Percentiles rank a stretch among this genome's conserved stretches.
phyloP scores from a whole-genome alignment of 495 filamentous ascomycete species.

The Penicillium lividum region DNA sequence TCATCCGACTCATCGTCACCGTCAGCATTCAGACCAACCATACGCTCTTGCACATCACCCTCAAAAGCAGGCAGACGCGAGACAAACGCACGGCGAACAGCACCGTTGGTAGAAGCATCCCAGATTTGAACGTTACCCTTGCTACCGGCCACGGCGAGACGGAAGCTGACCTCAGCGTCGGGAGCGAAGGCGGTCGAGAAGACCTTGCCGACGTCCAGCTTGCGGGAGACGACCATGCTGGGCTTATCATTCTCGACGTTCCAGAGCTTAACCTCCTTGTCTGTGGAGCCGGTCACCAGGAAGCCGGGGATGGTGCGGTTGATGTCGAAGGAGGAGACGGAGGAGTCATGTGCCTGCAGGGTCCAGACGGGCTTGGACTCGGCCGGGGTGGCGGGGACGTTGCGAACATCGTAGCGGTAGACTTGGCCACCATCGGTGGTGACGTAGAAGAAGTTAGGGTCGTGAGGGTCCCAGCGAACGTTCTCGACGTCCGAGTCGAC shows the following conservation, averaged over 20 bases:
- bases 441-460: conserved; percentile 90
- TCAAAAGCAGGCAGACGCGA: conserved; percentile 60
- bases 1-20: conserved; percentile 66
- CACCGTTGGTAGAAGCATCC: conserved; percentile 93
- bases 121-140: conserved; percentile 92
- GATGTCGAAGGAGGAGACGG: conserved; percentile 92
- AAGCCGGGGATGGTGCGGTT: conserved; percentile 87
- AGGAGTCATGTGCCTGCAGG: conserved; percentile 91
- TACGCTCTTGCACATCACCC: conserved; percentile 71
- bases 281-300: conserved; percentile 86
- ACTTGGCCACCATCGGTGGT: conserved; percentile 89
- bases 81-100: conserved; percentile 85
- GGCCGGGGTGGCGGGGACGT: conserved; percentile 64
- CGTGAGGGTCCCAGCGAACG: conserved; percentile 89
- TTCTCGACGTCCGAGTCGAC: conserved; percentile 94
- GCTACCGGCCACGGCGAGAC: conserved; percentile 90
- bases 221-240: conserved; percentile 85
- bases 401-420: conserved; percentile 82
- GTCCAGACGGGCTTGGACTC: conserved; percentile 86
- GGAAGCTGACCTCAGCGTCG: conserved; percentile 84
- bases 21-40: conserved; percentile 68
- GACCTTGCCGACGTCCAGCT: conserved; percentile 91
- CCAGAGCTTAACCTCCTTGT: conserved; percentile 96
- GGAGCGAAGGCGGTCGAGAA: conserved; percentile 90
- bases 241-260: conserved; percentile 76